Conservation (phyloP, 352 stramenopile genomes). For the Phytophthora pluvialis region DNA sequence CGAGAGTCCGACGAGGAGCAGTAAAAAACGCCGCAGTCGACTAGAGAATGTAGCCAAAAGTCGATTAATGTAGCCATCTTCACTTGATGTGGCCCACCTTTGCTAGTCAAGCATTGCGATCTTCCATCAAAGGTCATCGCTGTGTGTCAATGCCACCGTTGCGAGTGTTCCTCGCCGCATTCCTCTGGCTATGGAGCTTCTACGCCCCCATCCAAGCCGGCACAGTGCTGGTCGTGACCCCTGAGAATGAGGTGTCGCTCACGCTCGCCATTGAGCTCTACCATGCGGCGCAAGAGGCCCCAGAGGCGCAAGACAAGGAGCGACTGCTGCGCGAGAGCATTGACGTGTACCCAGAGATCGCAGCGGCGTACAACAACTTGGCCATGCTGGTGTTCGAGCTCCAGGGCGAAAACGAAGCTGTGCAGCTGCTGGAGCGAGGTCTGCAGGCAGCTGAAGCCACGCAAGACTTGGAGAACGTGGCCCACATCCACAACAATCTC, state of each 20-base stretch:
- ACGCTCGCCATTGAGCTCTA: conserved; percentile 42
- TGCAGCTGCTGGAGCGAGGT: conserved; percentile 51
- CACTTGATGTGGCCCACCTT: conserved; percentile 24
- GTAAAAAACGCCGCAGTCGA: conserved; percentile 3
- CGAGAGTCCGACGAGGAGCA: conserved; percentile 25
- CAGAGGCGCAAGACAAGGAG: conserved; percentile 25
- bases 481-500: conserved; percentile 78
- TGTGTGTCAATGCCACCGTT: conserved; percentile 14
- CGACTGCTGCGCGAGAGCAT: conserved; percentile 59
- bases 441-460: conserved; percentile 35
- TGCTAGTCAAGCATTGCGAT: conserved; percentile 33
- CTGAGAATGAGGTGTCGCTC: conserved; percentile 37
- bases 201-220: background rate
- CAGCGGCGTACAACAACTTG: conserved; percentile 82
- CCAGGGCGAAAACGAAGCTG: conserved; percentile 31
- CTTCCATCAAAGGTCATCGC: conserved; percentile 34
- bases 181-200: conserved; percentile 17
- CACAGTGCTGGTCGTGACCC: conserved; percentile 22
- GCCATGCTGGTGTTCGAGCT: conserved; percentile 60
- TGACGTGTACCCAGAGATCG: conserved; percentile 48
- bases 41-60: conserved; percentile 10
- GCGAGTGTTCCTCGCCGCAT: conserved; percentile 11
- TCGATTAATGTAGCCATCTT: conserved; percentile 5
- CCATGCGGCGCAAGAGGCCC: conserved; percentile 15
- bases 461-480: conserved; percentile 48